Evolutionary conservation across 768 basidiomycete species (phyloP).

Genomic region (Podaxis mareebaensis): DNA sequence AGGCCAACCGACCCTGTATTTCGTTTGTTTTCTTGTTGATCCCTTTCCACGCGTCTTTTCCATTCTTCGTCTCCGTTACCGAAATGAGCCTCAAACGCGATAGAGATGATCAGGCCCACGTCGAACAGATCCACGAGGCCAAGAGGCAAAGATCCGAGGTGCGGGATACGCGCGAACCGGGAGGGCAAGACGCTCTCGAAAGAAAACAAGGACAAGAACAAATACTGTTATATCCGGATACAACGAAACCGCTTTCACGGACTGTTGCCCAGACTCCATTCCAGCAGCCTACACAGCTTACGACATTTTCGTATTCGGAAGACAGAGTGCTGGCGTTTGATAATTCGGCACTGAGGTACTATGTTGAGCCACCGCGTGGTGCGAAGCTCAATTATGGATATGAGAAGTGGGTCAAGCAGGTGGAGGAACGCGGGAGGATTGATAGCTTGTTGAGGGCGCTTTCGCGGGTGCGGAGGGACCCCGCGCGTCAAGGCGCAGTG

Average conservation of each 20-base stretch:
- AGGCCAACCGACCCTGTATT: slow-evolving; percentile 2
- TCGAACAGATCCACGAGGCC: not conserved
- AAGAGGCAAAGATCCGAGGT: not conserved
- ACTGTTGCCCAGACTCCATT: slow-evolving; percentile 42
- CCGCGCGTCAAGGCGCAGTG: slow-evolving; percentile 21
- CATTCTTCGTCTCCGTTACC: not conserved
- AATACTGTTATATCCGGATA: slow-evolving; percentile 6
- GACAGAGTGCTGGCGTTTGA: slow-evolving; percentile 59
- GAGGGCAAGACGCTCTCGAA: not conserved
- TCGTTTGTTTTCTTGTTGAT: slow-evolving; percentile 4
- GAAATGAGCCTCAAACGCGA: slow-evolving; percentile 10
- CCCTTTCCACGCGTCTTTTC: slow-evolving; percentile 4
- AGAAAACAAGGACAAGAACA: not conserved
- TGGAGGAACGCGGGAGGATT: slow-evolving; percentile 66
- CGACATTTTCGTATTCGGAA: slow-evolving; percentile 73
- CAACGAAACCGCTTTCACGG: not conserved
- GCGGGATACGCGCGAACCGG: not conserved
- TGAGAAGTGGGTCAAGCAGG: slow-evolving; percentile 67
- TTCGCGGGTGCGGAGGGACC: slow-evolving; percentile 41
- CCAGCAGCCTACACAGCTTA: slow-evolving; percentile 68
- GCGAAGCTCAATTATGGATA: slow-evolving; percentile 74
- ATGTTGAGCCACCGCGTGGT: slow-evolving; percentile 60
- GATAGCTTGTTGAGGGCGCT: slow-evolving; percentile 68
- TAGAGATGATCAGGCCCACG: not conserved
- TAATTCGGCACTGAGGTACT: slow-evolving; percentile 72